phyloP scores from a whole-genome alignment of 768 basidiomycete species.

The Boletus speciosus region DNA sequence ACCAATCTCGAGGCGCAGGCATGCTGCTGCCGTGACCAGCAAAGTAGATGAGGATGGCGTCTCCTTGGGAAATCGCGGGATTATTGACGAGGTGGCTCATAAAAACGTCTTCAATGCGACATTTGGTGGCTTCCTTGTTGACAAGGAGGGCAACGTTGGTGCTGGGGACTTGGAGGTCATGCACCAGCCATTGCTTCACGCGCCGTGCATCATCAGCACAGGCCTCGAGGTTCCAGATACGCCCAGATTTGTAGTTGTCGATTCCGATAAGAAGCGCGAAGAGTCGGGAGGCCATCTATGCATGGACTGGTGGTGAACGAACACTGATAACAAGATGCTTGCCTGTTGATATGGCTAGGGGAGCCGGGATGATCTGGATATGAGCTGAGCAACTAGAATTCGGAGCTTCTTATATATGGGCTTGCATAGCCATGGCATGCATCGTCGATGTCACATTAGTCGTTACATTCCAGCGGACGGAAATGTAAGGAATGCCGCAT shows the following conservation, averaged over 20 bases:
- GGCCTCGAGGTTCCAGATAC: constrained; percentile 63
- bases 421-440: constrained; percentile 10
- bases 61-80: constrained; percentile 52
- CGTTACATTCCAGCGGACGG: constrained; percentile 12
- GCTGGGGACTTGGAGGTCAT: constrained; percentile 55
- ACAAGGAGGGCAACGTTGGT: constrained; percentile 55
- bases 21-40: constrained; percentile 69
- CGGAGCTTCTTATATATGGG: constrained; percentile 16
- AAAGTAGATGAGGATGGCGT: constrained; percentile 67
- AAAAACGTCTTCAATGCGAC: constrained; percentile 57
- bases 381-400: neutral
- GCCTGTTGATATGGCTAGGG: constrained; percentile 9
- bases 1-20: constrained; percentile 60
- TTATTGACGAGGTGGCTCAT: constrained; percentile 64
- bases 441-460: constrained; percentile 3
- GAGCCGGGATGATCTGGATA: constrained; percentile 10
- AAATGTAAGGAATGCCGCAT: constrained; percentile 15
- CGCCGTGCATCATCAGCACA: constrained; percentile 62
- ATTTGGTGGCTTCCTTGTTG: constrained; percentile 58
- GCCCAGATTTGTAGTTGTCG: constrained; percentile 62
- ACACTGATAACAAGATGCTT: neutral
- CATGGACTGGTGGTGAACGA: constrained; percentile 7
- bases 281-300: constrained; percentile 43
- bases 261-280: constrained; percentile 70
- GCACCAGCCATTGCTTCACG: constrained; percentile 53